Evolutionary conservation across 371 early-diverging fungal species (phyloP).

Genomic region (Coemansia sp.): DNA sequence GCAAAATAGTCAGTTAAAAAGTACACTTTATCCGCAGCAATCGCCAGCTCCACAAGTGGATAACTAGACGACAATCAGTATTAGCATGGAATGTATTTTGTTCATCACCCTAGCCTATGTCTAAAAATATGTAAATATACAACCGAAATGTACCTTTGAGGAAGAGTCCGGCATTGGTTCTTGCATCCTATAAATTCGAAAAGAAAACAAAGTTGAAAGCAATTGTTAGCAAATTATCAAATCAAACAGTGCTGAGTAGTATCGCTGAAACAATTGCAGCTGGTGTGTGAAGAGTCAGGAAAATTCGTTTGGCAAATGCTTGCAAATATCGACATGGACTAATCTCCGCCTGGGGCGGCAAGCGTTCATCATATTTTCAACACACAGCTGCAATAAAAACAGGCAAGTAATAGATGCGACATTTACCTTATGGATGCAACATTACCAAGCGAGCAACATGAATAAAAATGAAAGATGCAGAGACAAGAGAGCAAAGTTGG

Average conservation of each 20-base stretch:
- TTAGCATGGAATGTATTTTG: conserved; percentile 48
- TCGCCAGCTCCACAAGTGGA: conserved; percentile 7
- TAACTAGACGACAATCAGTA: conserved; percentile 17
- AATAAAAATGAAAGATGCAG: neutral
- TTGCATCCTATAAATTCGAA: no score
- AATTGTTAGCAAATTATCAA: no score
- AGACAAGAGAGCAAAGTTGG: neutral
- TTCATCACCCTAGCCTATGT: conserved; percentile 25
- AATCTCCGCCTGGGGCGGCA: conserved; percentile 54
- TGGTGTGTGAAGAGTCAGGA: conserved; percentile 9
- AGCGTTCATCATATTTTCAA: conserved; percentile 46
- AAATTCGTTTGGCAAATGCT: conserved; percentile 45
- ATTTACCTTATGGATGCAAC: neutral
- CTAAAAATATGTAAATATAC: neutral
- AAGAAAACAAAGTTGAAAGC: no score
- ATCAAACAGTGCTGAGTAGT: neutral
- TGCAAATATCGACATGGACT: conserved; percentile 51
- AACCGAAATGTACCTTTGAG: conserved; percentile 6
- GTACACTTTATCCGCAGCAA: conserved; percentile 21
- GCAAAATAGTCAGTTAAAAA: conserved; percentile 24
- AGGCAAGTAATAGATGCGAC: neutral
- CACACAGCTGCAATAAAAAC: neutral
- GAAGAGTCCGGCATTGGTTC: no score
- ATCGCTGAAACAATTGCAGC: neutral
- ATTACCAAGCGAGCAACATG: neutral